Percentiles rank a stretch among this genome's conserved stretches.
phyloP scores from a whole-genome alignment of 345 rosid genomes.

The Geranium brycei region DNA sequence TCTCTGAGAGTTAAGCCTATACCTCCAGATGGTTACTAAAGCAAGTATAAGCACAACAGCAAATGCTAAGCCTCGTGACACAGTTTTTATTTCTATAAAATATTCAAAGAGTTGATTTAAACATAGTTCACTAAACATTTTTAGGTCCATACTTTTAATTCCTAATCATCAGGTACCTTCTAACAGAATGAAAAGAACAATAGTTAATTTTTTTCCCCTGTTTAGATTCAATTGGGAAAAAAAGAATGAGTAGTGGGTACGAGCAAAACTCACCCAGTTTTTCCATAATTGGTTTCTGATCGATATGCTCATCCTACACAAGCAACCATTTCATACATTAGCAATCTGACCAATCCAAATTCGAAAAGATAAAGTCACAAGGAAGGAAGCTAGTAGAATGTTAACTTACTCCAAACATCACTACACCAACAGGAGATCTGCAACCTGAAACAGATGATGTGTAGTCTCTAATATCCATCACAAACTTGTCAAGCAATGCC shows the following conservation, averaged over 20 bases:
- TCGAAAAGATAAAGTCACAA: conserved; percentile 1
- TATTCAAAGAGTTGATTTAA: no score
- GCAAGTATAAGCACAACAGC: no score
- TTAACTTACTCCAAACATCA: conserved; percentile 59
- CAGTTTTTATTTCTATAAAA: no score
- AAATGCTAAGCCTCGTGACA: no score
- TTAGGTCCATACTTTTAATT: no score
- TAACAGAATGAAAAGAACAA: no score
- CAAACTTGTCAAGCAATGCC: conserved; percentile 34
- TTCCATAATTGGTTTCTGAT: conserved; percentile 36
- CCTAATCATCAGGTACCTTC: no score
- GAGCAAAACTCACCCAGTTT: conserved; percentile 45
- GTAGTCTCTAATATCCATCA: conserved; percentile 43
- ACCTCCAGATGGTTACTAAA: no score
- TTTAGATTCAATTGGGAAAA: no score
- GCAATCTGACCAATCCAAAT: not conserved
- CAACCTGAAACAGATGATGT: conserved; percentile 40
- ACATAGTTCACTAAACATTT: no score
- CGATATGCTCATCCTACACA: conserved; percentile 28
- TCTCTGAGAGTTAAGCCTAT: no score
- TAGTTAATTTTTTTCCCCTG: no score
- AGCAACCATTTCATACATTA: conserved; percentile 6
- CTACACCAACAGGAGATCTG: conserved; percentile 45
- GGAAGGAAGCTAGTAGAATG: conserved; percentile 1
- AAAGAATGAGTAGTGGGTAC: conserved; percentile 9